Evolutionary conservation across 1,284 basidiomycete species (phyloP).

Genomic region (Singerocomus rubriflavus): DNA sequence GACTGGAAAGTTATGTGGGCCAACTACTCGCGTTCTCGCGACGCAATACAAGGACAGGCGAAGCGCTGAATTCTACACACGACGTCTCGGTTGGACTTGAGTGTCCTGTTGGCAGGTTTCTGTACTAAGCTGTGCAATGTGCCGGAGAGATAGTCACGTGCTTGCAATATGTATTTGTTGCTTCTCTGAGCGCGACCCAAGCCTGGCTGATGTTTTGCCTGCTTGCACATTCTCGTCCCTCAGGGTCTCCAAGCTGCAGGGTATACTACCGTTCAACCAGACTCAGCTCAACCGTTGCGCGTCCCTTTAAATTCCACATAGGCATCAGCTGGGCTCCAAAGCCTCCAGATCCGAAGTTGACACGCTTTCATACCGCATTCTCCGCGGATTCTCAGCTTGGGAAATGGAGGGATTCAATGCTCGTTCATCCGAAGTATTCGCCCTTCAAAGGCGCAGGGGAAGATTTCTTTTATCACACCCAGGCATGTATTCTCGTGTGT

Average conservation of each 20-base stretch:
- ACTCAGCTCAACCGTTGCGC: slow-evolving; percentile 26
- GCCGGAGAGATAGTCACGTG: slow-evolving; percentile 19
- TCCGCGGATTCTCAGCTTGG: slow-evolving; percentile 63
- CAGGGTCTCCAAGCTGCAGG: neutral
- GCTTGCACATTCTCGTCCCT: neutral
- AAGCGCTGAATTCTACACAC: neutral
- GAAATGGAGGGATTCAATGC: slow-evolving; percentile 65
- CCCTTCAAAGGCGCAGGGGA: slow-evolving; percentile 59
- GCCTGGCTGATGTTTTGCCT: slow-evolving; percentile 18
- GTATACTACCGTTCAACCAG: slow-evolving; percentile 8
- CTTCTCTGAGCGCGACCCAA: neutral
- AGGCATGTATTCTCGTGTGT: slow-evolving; percentile 43
- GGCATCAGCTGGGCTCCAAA: slow-evolving; percentile 81
- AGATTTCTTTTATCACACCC: slow-evolving; percentile 77
- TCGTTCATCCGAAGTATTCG: slow-evolving; percentile 46
- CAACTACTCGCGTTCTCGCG: slow-evolving; percentile 45
- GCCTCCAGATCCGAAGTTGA: slow-evolving; percentile 44
- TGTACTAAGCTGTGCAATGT: too few relatives aligned
- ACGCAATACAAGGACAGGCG: slow-evolving; percentile 9
- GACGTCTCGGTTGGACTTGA: neutral
- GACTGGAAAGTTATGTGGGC: slow-evolving; percentile 56
- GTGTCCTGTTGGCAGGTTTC: too few relatives aligned
- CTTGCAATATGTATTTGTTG: neutral
- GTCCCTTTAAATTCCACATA: slow-evolving; percentile 67
- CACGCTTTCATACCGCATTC: slow-evolving; percentile 52